phyloP scores from a whole-genome alignment of 345 rosid genomes.

The Corchorus olitorius region DNA sequence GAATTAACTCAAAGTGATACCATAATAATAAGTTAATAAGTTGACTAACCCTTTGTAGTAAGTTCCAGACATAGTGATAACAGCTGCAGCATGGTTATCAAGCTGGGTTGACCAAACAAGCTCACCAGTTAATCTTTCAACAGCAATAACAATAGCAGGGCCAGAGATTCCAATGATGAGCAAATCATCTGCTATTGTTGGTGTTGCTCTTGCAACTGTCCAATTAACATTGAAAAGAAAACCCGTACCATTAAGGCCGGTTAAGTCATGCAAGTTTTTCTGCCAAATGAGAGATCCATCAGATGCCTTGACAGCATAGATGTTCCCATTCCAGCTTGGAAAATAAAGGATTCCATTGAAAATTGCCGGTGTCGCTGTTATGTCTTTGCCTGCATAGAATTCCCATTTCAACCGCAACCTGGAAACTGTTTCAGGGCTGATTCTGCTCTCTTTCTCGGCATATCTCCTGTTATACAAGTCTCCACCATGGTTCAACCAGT shows the following conservation, averaged over 20 bases:
- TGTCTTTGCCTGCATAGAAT: constrained; percentile 51
- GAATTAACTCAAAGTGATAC: background rate
- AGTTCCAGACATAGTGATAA: constrained; percentile 50
- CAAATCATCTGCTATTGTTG: constrained; percentile 38
- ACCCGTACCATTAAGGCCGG: constrained; percentile 40
- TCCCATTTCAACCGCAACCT: constrained; percentile 40
- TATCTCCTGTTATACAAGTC: constrained; percentile 37
- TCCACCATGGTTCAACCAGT: constrained; percentile 54
- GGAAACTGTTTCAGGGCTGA: constrained; percentile 29
- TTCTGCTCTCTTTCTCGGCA: constrained; percentile 29
- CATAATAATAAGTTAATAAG: background rate
- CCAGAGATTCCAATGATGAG: constrained; percentile 42
- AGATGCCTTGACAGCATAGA: constrained; percentile 51
- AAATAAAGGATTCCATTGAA: constrained; percentile 43
- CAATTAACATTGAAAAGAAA: constrained; percentile 20
- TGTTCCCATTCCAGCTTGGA: constrained; percentile 56
- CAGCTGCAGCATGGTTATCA: constrained; percentile 34
- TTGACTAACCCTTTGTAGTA: constrained; percentile 34
- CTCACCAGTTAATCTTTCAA: constrained; percentile 33
- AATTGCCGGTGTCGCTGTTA: constrained; percentile 49
- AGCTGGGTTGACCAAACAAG: constrained; percentile 44
- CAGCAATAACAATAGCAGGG: constrained; percentile 46
- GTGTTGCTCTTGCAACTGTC: constrained; percentile 49
- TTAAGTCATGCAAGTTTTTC: constrained; percentile 41
- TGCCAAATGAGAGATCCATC: constrained; percentile 49